Percentiles rank a stretch among this genome's conserved stretches.
Conservation (phyloP, 345 rosid species). For the Excoecaria cochinchinensis region DNA sequence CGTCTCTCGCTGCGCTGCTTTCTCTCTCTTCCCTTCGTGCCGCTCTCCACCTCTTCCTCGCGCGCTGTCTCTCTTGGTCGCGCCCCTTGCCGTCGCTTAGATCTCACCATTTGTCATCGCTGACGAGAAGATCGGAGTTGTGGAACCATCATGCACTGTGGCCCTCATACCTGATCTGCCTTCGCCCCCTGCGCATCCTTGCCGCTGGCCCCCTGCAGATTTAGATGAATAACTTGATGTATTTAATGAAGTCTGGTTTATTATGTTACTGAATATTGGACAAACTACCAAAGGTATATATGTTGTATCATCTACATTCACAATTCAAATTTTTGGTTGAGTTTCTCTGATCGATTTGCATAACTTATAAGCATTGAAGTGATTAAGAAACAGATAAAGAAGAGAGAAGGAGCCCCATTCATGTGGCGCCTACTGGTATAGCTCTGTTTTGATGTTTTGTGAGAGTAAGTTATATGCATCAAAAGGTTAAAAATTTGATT, state of each 20-base stretch:
- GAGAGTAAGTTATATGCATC: neutral
- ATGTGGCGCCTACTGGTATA: constrained; percentile 80
- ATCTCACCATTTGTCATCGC: no score
- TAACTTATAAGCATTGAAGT: constrained; percentile 52
- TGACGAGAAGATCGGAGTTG: no score
- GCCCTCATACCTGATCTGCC: no score
- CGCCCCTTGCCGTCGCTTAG: no score
- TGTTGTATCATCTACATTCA: neutral
- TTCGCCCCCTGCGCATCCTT: no score
- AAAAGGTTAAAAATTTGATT: neutral
- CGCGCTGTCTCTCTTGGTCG: no score
- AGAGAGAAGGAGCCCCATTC: constrained; percentile 73
- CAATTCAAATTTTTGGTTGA: neutral
- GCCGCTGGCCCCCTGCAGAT: no score
- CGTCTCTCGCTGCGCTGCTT: no score
- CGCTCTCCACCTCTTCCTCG: no score
- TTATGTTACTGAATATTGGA: constrained; percentile 60
- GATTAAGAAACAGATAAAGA: constrained; percentile 50
- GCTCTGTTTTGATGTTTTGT: constrained; percentile 6
- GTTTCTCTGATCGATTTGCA: constrained; percentile 7
- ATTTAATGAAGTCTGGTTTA: constrained; percentile 80
- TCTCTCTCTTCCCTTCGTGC: no score
- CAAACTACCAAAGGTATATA: constrained; percentile 64
- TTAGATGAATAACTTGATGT: constrained; percentile 87
- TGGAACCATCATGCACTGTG: no score